Conservation (phyloP, 495 filamentous ascomycete genomes). For the Aspergillus diversus region DNA sequence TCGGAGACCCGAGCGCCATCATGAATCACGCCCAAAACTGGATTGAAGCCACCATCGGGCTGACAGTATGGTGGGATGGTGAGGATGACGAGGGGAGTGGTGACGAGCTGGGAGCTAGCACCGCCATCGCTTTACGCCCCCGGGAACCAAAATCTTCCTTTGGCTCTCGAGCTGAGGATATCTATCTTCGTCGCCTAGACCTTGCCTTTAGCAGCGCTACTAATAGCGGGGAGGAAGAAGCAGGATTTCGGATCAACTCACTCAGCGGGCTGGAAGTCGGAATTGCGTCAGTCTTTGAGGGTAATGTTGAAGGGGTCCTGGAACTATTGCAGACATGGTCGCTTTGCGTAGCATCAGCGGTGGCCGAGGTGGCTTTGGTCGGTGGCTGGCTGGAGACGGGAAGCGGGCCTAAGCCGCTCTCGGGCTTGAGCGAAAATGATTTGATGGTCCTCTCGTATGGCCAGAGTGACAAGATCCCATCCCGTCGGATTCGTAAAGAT, state of each 20-base stretch:
- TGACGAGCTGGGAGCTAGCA: constrained; percentile 27
- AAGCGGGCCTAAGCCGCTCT: constrained; percentile 29
- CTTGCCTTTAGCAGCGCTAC: constrained; percentile 55
- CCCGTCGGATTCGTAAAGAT: constrained; percentile 56
- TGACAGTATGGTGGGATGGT: constrained; percentile 90
- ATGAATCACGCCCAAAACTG: constrained; percentile 75
- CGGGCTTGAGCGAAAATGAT: constrained; percentile 59
- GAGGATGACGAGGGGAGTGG: constrained; percentile 55
- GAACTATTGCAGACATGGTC: constrained; percentile 79
- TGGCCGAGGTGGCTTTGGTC: constrained; percentile 76
- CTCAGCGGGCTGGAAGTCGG: constrained; percentile 74
- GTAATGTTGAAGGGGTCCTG: constrained; percentile 71
- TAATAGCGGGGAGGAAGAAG: constrained; percentile 45
- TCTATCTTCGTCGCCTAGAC: constrained; percentile 58
- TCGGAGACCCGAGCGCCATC: constrained; percentile 71
- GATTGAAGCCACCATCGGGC: constrained; percentile 79
- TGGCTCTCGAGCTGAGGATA: constrained; percentile 41
- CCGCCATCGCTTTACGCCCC: constrained; percentile 34
- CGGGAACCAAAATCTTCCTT: constrained; percentile 38
- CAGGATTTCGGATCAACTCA: constrained; percentile 69
- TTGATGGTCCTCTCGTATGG: constrained; percentile 64
- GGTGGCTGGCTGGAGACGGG: constrained; percentile 69
- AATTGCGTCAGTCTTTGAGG: constrained; percentile 77
- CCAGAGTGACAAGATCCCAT: constrained; percentile 30
- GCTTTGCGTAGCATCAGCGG: constrained; percentile 69